Percentiles rank a stretch among this genome's conserved stretches.
phyloP scores from a whole-genome alignment of 208 protist genomes.

The Kentomonas sorsogonicus region DNA sequence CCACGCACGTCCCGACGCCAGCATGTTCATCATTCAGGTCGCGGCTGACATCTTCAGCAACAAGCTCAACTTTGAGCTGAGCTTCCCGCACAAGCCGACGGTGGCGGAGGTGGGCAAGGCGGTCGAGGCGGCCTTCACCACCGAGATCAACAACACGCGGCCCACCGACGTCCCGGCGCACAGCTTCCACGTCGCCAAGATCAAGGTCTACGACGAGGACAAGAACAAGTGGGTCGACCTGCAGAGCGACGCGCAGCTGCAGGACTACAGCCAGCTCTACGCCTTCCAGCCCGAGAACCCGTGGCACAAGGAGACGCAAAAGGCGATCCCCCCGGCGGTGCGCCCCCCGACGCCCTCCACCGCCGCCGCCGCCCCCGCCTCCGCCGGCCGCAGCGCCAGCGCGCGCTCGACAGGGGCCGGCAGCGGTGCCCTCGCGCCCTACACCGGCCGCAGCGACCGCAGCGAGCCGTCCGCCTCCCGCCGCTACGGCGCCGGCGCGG shows the following conservation, averaged over 20 bases:
- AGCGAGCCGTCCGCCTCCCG: constrained; percentile 35
- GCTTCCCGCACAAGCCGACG: constrained; percentile 60
- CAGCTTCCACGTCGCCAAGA: constrained; percentile 78
- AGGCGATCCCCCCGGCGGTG: constrained; percentile 76
- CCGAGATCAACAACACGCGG: constrained; percentile 64
- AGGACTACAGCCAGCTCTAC: constrained; percentile 85
- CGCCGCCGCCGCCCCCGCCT: constrained; percentile 13
- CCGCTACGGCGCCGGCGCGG: constrained; percentile 15
- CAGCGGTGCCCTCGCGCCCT: constrained; percentile 31
- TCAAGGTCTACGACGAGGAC: constrained; percentile 88
- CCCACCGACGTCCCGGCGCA: constrained; percentile 70
- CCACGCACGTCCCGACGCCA: constrained; percentile 5
- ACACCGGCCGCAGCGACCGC: constrained; percentile 53
- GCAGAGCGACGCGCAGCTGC: constrained; percentile 63
- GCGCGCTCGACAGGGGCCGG: constrained; percentile 1
- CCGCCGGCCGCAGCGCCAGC: constrained; percentile 17
- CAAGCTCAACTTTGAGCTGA: constrained; percentile 89
- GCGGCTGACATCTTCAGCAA: constrained; percentile 87
- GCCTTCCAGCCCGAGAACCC: constrained; percentile 86
- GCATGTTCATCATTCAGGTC: constrained; percentile 81
- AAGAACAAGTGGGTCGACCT: constrained; percentile 86
- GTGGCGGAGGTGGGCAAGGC: constrained; percentile 64
- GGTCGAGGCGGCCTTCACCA: constrained; percentile 62
- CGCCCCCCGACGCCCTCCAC: constrained; percentile 47
- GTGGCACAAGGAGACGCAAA: constrained; percentile 90